Percentiles rank a stretch among this genome's conserved stretches.
Conservation (phyloP, 805 yeast genomes). For the Ogataea nitratoaversa region DNA sequence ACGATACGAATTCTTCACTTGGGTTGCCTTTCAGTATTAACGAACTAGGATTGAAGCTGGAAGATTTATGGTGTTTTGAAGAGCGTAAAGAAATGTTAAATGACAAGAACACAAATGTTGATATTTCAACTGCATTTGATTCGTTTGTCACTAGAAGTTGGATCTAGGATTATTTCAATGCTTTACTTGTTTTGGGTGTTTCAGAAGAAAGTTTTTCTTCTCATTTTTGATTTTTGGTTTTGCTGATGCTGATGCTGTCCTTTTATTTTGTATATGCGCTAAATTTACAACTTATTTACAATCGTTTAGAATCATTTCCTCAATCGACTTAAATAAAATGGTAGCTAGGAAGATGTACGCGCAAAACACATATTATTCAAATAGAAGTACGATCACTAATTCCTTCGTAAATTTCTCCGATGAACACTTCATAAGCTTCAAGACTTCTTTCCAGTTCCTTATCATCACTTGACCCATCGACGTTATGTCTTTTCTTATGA, state of each 20-base stretch:
- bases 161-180: not conserved
- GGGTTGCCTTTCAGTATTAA: not conserved
- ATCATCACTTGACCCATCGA: constrained; percentile 1
- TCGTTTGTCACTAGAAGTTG: not conserved
- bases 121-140: constrained; percentile 3
- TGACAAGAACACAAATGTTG: constrained; percentile 9
- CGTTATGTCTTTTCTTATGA: constrained; percentile 6
- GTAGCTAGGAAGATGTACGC: no score
- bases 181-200: no score
- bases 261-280: not conserved
- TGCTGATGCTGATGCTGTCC: not conserved
- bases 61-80: constrained; percentile 28
- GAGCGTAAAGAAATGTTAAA: constrained; percentile 13
- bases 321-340: no score
- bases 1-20: not conserved
- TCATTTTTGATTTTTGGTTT: not conserved
- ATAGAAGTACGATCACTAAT: constrained; percentile 31
- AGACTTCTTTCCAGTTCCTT: constrained; percentile 5
- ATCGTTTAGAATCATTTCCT: no score
- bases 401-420: constrained; percentile 36
- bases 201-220: no score
- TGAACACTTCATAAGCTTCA: constrained; percentile 20
- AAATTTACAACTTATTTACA: no score
- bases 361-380: no score
- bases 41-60: constrained; percentile 19